Evolutionary conservation across 2,329 filamentous ascomycete genomes (phyloP).

Genomic region (Pseudofabraea citricarpa): DNA sequence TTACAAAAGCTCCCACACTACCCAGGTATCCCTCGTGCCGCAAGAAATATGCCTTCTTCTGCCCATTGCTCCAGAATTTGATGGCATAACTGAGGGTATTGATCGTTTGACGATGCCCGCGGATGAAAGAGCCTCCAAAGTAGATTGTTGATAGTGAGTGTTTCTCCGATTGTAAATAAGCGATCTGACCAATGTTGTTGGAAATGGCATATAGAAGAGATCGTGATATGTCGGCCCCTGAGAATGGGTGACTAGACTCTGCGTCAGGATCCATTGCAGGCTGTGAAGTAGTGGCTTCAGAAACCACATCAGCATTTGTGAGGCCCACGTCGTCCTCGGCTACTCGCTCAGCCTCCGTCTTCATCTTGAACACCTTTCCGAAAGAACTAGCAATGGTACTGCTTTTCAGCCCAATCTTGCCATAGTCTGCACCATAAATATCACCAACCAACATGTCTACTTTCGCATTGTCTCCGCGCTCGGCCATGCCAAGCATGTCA

Average conservation of each 20-base stretch:
- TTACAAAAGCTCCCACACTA: conserved; percentile 89
- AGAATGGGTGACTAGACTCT: conserved; percentile 49
- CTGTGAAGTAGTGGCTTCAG: neutral
- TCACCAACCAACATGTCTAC: conserved; percentile 98
- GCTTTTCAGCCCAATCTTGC: conserved; percentile 93
- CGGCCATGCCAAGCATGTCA: conserved; percentile 91
- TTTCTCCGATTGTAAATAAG: conserved; percentile 94
- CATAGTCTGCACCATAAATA: conserved; percentile 94
- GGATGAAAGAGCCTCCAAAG: conserved; percentile 95
- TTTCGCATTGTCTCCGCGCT: conserved; percentile 82
- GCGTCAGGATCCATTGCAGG: conserved; percentile 5
- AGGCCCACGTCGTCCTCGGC: conserved; percentile 64
- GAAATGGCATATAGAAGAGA: conserved; percentile 92
- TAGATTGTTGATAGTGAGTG: conserved; percentile 90
- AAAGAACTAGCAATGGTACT: conserved; percentile 95
- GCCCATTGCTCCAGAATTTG: conserved; percentile 92
- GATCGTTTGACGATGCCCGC: conserved; percentile 95
- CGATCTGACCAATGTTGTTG: conserved; percentile 98
- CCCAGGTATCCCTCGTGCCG: conserved; percentile 95
- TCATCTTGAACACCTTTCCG: conserved; percentile 93
- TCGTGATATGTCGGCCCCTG: conserved; percentile 78
- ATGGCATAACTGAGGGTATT: conserved; percentile 96
- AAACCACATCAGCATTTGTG: conserved; percentile 16
- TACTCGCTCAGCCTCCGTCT: conserved; percentile 72
- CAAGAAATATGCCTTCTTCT: conserved; percentile 93